phyloP scores from a whole-genome alignment of 176 grass and related monocot species.

The Oryza glumipatula region DNA sequence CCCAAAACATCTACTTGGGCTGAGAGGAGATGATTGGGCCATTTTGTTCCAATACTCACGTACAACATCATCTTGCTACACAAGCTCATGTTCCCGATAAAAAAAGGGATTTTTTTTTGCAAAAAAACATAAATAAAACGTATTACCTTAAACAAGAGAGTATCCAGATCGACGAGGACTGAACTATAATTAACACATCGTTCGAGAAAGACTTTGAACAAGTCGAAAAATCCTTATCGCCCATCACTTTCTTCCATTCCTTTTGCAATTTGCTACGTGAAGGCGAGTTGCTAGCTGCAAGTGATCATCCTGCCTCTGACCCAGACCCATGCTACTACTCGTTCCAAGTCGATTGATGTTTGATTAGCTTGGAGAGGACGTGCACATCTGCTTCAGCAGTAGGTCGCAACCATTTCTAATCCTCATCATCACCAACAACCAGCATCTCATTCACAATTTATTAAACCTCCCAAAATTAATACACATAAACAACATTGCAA shows the following conservation, averaged over 20 bases:
- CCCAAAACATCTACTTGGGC: no score
- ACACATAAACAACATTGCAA: neutral
- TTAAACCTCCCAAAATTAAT: neutral
- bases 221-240: neutral
- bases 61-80: no score
- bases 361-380: slow-evolving; percentile 45
- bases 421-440: slow-evolving; percentile 32
- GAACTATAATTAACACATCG: neutral
- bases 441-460: neutral
- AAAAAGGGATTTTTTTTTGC: no score
- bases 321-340: neutral
- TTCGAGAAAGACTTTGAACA: neutral
- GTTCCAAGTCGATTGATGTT: slow-evolving; percentile 4
- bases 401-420: slow-evolving; percentile 23
- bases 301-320: neutral
- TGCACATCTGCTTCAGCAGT: slow-evolving; percentile 11
- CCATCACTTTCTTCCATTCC: neutral
- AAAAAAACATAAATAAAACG: no score
- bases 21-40: no score
- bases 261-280: neutral
- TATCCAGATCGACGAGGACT: neutral
- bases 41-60: no score
- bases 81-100: no score
- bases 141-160: no score
- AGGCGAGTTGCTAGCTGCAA: neutral